phyloP scores from a whole-genome alignment of 2,329 filamentous ascomycete species.

The Nemania sp. region DNA sequence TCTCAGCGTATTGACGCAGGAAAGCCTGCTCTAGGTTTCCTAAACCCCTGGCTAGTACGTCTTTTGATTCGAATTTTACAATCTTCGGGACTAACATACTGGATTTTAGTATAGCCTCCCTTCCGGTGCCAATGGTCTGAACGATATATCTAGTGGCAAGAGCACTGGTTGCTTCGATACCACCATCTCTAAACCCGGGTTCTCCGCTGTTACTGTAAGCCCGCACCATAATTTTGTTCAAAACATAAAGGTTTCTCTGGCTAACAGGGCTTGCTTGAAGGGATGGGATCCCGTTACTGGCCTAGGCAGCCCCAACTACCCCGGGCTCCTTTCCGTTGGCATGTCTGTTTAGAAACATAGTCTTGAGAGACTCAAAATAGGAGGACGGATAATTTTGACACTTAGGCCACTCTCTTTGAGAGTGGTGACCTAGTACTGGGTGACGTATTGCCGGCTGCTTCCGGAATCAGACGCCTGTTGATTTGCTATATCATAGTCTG shows the following conservation, averaged over 20 bases:
- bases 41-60: slow-evolving; percentile 31
- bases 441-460: too few relatives aligned
- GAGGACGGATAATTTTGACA: too few relatives aligned
- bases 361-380: too few relatives aligned
- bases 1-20: slow-evolving; percentile 26
- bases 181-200: slow-evolving; percentile 12
- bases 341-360: too few relatives aligned
- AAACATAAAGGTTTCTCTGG: background rate
- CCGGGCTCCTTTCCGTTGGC: slow-evolving; percentile 4
- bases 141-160: slow-evolving; percentile 24
- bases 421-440: too few relatives aligned
- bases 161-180: slow-evolving; percentile 12
- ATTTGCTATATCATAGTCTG: too few relatives aligned
- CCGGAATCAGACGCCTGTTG: too few relatives aligned
- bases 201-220: slow-evolving; percentile 28
- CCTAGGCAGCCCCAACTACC: slow-evolving; percentile 22
- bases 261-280: slow-evolving; percentile 14
- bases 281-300: slow-evolving; percentile 25
- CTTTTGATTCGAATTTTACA: background rate
- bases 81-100: background rate
- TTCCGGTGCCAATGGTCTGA: slow-evolving; percentile 1
- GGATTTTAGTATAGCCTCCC: background rate
- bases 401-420: too few relatives aligned
- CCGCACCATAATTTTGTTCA: background rate
- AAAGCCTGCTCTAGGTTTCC: slow-evolving; percentile 23